phyloP scores from a whole-genome alignment of 345 rosid species.

The Clausena lansium region DNA sequence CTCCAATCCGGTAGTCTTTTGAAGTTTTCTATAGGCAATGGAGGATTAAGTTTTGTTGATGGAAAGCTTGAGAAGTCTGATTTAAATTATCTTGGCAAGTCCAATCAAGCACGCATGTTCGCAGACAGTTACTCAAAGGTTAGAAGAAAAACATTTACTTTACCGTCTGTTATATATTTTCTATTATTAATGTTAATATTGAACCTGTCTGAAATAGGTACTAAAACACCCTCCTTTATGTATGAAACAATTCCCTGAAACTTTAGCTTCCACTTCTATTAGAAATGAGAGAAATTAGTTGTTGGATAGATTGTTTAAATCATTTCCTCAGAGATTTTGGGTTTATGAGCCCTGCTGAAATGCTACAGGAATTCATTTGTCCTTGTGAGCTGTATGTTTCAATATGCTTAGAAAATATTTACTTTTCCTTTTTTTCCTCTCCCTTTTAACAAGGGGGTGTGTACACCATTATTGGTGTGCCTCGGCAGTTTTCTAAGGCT shows the following conservation, averaged over 20 bases:
- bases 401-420: not conserved
- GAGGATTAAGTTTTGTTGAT: conserved; percentile 71
- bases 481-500: not conserved
- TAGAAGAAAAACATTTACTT: conserved; percentile 17
- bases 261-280: not conserved
- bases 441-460: not conserved
- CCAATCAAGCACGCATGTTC: conserved; percentile 74
- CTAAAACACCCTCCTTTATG: not conserved
- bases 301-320: too few relatives aligned
- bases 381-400: not conserved
- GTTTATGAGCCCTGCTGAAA: not conserved
- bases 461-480: not conserved
- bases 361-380: not conserved
- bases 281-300: not conserved
- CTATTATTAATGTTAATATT: not conserved
- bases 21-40: conserved; percentile 70
- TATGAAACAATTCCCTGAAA: not conserved
- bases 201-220: not conserved
- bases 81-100: conserved; percentile 61
- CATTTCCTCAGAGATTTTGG: not conserved
- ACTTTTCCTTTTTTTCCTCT: not conserved
- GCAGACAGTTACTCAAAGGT: conserved; percentile 99
- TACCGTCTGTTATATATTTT: not conserved
- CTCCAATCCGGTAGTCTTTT: conserved; percentile 59
- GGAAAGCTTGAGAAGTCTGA: conserved; percentile 85